Conservation (phyloP, 805 yeast genomes). For the Zygosaccharomyces rouxii region DNA sequence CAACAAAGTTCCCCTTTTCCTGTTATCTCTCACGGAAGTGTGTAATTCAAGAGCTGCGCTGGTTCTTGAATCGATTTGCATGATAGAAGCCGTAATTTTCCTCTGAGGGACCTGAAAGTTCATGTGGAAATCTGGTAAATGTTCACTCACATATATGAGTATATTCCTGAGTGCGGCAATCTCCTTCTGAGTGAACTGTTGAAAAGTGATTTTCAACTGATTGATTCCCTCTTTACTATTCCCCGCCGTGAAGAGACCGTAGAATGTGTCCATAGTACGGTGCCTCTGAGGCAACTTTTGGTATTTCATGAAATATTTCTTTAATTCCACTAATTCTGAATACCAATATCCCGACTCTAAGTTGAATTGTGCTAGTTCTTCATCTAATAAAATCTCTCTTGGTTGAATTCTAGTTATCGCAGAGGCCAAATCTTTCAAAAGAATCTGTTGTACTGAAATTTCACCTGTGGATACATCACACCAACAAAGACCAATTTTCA, state of each 20-base stretch:
- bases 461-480: slow-evolving; percentile 83
- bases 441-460: slow-evolving; percentile 62
- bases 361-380: slow-evolving; percentile 39
- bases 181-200: slow-evolving; percentile 42
- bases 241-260: slow-evolving; percentile 36
- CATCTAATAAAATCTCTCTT: slow-evolving; percentile 64
- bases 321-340: slow-evolving; percentile 53
- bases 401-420: slow-evolving; percentile 78
- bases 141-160: slow-evolving; percentile 64
- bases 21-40: slow-evolving; percentile 51
- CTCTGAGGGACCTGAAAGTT: slow-evolving; percentile 65
- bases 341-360: slow-evolving; percentile 50
- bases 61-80: slow-evolving; percentile 81
- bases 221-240: slow-evolving; percentile 21
- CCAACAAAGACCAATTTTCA: slow-evolving; percentile 75
- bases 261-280: slow-evolving; percentile 38
- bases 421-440: slow-evolving; percentile 55
- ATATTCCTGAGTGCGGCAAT: slow-evolving; percentile 58
- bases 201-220: slow-evolving; percentile 26
- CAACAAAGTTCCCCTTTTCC: slow-evolving; percentile 64
- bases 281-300: slow-evolving; percentile 42
- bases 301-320: slow-evolving; percentile 54
- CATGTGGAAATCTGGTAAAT: slow-evolving; percentile 63
- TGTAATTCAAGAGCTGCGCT: slow-evolving; percentile 71
- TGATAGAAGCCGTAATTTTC: slow-evolving; percentile 45